Percentiles rank a stretch among this genome's conserved stretches.
These are phyloP conservation scores for Sambucus nigra DNA, from an alignment of 129 eudicot species.

Conservation along the genomic window DNA sequence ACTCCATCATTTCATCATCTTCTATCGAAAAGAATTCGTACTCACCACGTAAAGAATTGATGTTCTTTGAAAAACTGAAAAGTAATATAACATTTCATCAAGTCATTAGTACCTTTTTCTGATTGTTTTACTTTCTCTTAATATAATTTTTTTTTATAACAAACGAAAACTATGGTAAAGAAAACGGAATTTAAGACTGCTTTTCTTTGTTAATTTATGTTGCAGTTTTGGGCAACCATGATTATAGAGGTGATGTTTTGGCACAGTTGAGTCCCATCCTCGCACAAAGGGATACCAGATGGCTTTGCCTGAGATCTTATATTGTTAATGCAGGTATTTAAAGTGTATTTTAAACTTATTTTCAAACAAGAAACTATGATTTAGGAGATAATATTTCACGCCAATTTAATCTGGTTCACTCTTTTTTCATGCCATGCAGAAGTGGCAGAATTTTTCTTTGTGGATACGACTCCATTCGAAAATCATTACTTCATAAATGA, in stretches of 20 bases:
- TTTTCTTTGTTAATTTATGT: not conserved
- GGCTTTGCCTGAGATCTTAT: constrained; percentile 61
- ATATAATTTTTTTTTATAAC: too few relatives aligned
- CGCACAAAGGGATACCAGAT: constrained; percentile 39
- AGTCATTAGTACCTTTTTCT: too few relatives aligned
- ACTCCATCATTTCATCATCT: too few relatives aligned
- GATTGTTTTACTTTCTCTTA: too few relatives aligned
- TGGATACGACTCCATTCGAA: constrained; percentile 72
- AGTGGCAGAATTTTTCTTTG: constrained; percentile 57
- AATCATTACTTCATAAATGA: constrained; percentile 47
- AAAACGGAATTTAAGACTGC: too few relatives aligned
- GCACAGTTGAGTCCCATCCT: constrained; percentile 63
- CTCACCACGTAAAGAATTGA: too few relatives aligned
- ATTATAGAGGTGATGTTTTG: constrained; percentile 62
- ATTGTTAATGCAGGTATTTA: constrained; percentile 46
- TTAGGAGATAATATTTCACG: not conserved
- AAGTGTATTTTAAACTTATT: not conserved
- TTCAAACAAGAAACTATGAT: too few relatives aligned
- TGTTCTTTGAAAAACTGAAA: too few relatives aligned
- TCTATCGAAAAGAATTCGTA: too few relatives aligned
- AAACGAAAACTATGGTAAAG: too few relatives aligned
- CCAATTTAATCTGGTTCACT: not conserved
- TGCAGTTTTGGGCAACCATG: constrained; percentile 83
- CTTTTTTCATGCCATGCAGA: constrained; percentile 20
- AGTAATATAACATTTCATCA: too few relatives aligned